phyloP scores from a whole-genome alignment of 192 early-diverging fungal genomes.

The Coemansia sp. region DNA sequence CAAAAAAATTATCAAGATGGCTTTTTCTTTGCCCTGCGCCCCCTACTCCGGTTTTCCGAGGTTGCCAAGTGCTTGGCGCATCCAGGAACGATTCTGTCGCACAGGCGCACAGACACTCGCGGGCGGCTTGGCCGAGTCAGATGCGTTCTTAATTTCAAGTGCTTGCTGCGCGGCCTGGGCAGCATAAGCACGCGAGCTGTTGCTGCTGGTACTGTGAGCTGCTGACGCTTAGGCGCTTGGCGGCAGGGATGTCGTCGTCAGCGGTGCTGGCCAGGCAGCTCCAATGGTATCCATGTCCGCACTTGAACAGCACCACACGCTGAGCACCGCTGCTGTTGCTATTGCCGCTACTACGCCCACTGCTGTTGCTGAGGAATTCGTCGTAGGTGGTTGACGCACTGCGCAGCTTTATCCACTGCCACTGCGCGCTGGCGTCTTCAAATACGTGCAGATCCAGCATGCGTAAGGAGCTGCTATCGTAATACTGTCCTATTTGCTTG shows the following conservation, averaged over 20 bases:
- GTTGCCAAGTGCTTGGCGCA: slow-evolving; percentile 6
- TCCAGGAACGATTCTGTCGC: not conserved
- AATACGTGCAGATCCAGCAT: slow-evolving; percentile 53
- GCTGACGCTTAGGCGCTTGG: not conserved
- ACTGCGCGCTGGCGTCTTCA: slow-evolving; percentile 46
- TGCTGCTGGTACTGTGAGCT: not conserved
- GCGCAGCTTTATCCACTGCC: slow-evolving; percentile 56
- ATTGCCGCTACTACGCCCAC: not conserved
- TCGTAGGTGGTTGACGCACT: slow-evolving; percentile 24
- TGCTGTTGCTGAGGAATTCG: slow-evolving; percentile 10
- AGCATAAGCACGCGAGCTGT: slow-evolving; percentile 23
- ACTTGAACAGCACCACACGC: slow-evolving; percentile 44
- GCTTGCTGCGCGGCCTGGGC: slow-evolving; percentile 11
- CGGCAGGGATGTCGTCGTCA: not conserved
- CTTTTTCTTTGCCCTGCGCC: not conserved
- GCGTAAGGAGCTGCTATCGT: slow-evolving; percentile 34
- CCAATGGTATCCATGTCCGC: slow-evolving; percentile 43
- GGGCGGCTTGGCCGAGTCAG: not conserved
- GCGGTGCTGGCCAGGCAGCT: slow-evolving; percentile 18
- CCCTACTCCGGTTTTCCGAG: not conserved
- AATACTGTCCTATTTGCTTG: slow-evolving; percentile 38
- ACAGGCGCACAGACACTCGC: not conserved
- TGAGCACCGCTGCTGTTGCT: slow-evolving; percentile 3
- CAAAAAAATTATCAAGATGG: not conserved
- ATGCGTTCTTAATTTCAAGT: not conserved